Conservation (phyloP, 129 eudicot species). For the Mikania micrantha region DNA sequence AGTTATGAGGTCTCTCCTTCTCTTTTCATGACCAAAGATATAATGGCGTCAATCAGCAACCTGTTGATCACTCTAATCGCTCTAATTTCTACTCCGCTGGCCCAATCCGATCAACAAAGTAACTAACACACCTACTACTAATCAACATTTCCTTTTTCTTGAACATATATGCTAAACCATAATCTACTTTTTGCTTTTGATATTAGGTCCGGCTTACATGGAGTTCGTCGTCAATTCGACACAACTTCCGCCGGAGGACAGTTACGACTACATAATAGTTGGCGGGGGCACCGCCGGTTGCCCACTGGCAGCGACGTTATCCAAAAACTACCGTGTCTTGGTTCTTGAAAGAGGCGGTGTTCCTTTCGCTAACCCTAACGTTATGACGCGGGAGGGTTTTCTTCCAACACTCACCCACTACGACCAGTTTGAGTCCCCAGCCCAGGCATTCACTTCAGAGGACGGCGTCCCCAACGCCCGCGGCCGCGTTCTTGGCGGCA, state of each 20-base stretch:
- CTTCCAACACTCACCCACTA: conserved; percentile 35
- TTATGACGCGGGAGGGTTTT: conserved; percentile 67
- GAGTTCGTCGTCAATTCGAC: conserved; percentile 54
- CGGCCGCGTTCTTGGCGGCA: conserved; percentile 90
- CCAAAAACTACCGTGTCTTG: conserved; percentile 36
- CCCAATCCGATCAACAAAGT: conserved; percentile 28
- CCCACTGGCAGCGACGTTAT: conserved; percentile 72
- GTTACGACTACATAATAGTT: conserved; percentile 62
- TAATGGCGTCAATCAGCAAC: conserved; percentile 19
- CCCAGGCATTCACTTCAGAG: conserved; percentile 67
- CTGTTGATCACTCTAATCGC: conserved; percentile 4
- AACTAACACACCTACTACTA: not conserved
- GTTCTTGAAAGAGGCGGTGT: conserved; percentile 69
- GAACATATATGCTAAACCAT: not conserved
- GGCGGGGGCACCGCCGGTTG: conserved; percentile 88
- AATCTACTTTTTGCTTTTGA: not conserved
- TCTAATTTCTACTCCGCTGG: not conserved
- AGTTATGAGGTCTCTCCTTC: conserved; percentile 5
- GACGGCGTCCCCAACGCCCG: conserved; percentile 81
- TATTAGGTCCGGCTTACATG: conserved; percentile 52
- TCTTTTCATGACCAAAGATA: too few relatives aligned
- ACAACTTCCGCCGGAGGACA: conserved; percentile 47
- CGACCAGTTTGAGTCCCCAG: conserved; percentile 51
- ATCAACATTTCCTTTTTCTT: not conserved
- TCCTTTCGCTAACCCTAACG: conserved; percentile 44